Evolutionary conservation across 2,329 filamentous ascomycete genomes (phyloP).

Genomic region (Claviceps sp.): DNA sequence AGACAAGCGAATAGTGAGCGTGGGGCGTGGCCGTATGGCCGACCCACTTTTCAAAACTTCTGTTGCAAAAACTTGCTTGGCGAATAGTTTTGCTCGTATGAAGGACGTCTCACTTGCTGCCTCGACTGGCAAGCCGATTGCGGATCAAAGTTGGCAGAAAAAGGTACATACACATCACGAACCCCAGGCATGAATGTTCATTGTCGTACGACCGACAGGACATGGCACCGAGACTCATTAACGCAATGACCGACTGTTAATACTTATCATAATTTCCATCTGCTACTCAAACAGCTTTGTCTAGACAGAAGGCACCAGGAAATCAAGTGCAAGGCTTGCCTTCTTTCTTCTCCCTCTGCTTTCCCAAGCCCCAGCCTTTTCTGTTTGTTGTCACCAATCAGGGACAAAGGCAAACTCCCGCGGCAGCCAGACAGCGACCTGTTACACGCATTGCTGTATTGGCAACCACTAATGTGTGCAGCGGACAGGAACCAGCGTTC

Average conservation of each 20-base stretch:
- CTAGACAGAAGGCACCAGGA: not conserved
- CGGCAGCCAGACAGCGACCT: not conserved
- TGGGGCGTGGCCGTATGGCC: no score
- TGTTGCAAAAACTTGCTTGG: no score
- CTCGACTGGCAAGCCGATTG: not conserved
- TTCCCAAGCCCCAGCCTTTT: not conserved
- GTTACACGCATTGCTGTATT: conserved; percentile 5
- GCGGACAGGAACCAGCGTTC: not conserved
- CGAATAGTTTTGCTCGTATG: no score
- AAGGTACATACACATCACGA: not conserved
- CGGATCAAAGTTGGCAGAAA: not conserved
- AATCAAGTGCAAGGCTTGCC: not conserved
- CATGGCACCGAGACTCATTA: not conserved
- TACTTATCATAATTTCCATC: not conserved
- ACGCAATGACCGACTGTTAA: not conserved
- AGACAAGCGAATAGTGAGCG: no score
- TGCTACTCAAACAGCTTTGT: not conserved
- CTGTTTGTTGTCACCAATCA: conserved; percentile 1
- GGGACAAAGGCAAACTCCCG: not conserved
- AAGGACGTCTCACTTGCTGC: not conserved
- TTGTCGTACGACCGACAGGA: not conserved
- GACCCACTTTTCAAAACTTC: no score
- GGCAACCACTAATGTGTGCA: conserved; percentile 3
- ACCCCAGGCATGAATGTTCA: not conserved
- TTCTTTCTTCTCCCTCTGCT: not conserved